Base-by-base conservation (phyloP, 2,329 filamentous ascomycete species). In the Berkeleyomyces rouxiae region DNA sequence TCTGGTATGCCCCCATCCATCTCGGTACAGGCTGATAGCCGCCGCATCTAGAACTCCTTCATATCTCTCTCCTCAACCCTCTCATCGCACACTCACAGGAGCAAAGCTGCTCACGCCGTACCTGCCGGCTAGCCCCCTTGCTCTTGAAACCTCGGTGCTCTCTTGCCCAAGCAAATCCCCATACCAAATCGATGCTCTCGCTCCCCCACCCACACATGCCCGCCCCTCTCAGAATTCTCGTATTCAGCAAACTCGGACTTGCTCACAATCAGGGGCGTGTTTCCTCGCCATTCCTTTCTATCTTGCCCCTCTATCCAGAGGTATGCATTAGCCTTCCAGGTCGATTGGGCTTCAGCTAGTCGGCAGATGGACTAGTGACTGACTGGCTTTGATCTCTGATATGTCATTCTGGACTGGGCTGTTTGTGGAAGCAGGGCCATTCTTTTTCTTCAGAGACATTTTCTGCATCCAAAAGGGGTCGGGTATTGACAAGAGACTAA, bases 221-320 rank as follows among this genome's bases (percentile, higher is more conserved):
- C 49, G 37, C 39, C 36, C 60, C 60, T 53, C 60, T 57, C 47
- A 7, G 53, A 51, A 55, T 53, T 49, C 60, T 61, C 60, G 60
- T 61, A 61, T 61, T 61, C 60, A 47, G 53, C 16, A 57, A 61
- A 58, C 23, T 40, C 60, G 13, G 23, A 44, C 46, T 61, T 42
- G 43, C 46, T 42, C 31, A 57, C 46, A 23, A 40, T 42, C 49
- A 61, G 60, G 60, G 60, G 60, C 43, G 13, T 53, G 39, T 39
- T 47, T 47, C 37, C 44, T 37, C 4, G n/a, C 42, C 16, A 4
- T 36, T 44, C 40, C 31, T 59, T 7, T 44, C 40, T 11, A 13
- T 59, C 16, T 36, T 36, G 16, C 49, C 31, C 37, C 31, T 11
- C 47, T 59, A 13, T 36, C 40, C 5, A 47, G 33, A 13, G n/a